Percentiles rank a stretch among this genome's conserved stretches.
These are phyloP conservation scores for Acacia concinna DNA, from an alignment of 331 rosid genomes.

Conservation along the genomic window DNA sequence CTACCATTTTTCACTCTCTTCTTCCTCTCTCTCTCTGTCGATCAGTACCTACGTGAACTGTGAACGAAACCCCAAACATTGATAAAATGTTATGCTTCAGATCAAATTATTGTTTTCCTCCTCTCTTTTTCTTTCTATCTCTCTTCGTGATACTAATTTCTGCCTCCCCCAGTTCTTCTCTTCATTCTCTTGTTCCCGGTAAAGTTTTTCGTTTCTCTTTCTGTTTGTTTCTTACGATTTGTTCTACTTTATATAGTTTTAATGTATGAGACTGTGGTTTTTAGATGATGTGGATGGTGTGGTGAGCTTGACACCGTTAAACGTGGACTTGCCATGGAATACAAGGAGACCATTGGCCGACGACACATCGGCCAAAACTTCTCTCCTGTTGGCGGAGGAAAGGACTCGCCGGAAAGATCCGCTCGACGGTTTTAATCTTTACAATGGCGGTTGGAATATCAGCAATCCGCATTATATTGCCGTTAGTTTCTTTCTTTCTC, in stretches of 20 bases:
- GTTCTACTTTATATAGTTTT: background rate
- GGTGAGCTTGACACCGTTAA: slow-evolving; percentile 11
- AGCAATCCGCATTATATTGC: slow-evolving; percentile 50
- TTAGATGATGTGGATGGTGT: slow-evolving; percentile 32
- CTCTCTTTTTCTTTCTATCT: slow-evolving; percentile 25
- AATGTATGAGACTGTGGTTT: slow-evolving; percentile 1
- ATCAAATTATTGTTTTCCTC: background rate
- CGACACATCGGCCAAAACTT: slow-evolving; percentile 39
- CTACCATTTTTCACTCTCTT: background rate
- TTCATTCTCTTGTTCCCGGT: slow-evolving; percentile 38
- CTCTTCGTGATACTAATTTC: slow-evolving; percentile 22
- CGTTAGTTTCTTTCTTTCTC: slow-evolving; percentile 28
- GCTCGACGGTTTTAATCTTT: slow-evolving; percentile 45
- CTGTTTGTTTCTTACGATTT: background rate
- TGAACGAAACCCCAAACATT: slow-evolving; percentile 3
- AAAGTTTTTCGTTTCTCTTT: background rate
- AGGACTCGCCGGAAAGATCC: slow-evolving; percentile 77
- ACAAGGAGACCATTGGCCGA: slow-evolving; percentile 65
- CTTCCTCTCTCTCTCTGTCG: background rate
- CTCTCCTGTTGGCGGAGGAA: slow-evolving; percentile 65
- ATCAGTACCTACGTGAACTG: slow-evolving; percentile 26
- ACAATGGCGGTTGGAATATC: slow-evolving; percentile 93
- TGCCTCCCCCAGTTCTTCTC: slow-evolving; percentile 21
- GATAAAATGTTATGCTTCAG: slow-evolving; percentile 36
- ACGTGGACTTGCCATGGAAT: slow-evolving; percentile 43